Conservation (phyloP, 352 stramenopile species). For the Pythium dissotocum region DNA sequence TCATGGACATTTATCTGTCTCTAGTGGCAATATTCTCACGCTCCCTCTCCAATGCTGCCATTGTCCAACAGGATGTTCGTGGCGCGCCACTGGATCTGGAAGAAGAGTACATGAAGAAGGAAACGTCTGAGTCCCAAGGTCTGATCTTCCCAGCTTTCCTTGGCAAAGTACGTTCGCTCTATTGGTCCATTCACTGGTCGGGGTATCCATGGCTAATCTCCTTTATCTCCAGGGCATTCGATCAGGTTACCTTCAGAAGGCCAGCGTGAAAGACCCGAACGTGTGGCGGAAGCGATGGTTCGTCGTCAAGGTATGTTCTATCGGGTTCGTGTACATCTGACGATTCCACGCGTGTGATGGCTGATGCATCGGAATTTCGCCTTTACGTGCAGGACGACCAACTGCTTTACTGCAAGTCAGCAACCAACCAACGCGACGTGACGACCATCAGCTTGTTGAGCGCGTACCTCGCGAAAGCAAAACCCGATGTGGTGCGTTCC, state of each 20-base stretch:
- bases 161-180: constrained; percentile 46
- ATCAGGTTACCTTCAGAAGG: constrained; percentile 81
- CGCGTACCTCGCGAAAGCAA: constrained; percentile 70
- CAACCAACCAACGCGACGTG: constrained; percentile 80
- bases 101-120: constrained; percentile 40
- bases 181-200: background rate
- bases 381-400: constrained; percentile 54
- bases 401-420: constrained; percentile 84
- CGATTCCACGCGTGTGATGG: background rate
- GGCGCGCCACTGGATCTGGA: constrained; percentile 72
- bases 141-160: constrained; percentile 72
- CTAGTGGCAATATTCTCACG: too few species aligned
- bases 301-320: constrained; percentile 60
- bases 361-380: background rate
- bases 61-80: constrained; percentile 51
- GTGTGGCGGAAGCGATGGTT: constrained; percentile 87
- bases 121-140: constrained; percentile 40
- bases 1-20: too few species aligned
- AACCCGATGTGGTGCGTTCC: constrained; percentile 65
- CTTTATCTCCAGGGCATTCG: constrained; percentile 49
- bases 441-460: constrained; percentile 80
- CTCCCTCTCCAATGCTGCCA: background rate
- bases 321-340: too few species aligned
- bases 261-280: constrained; percentile 72
- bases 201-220: background rate